These are phyloP conservation scores for Citrus trifoliata DNA, from an alignment of 345 rosid genomes.

Conservation along the genomic window DNA sequence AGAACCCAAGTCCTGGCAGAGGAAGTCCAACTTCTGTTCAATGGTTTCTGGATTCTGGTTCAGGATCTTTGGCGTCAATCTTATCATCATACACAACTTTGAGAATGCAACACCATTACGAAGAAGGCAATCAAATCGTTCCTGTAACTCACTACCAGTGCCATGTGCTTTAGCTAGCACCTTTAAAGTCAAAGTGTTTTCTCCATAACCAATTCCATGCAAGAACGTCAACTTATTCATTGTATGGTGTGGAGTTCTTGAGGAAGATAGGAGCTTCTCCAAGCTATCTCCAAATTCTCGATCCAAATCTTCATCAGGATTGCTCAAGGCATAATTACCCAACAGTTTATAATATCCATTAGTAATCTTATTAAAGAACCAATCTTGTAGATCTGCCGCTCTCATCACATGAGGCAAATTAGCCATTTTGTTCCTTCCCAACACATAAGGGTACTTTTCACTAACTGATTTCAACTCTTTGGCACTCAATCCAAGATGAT, in stretches of 20 bases:
- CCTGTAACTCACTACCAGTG: conserved; percentile 43
- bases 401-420: conserved; percentile 58
- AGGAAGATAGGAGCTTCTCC: conserved; percentile 31
- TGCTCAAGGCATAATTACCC: conserved; percentile 34
- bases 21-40: conserved; percentile 46
- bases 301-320: conserved; percentile 44
- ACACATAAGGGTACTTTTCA: conserved; percentile 29
- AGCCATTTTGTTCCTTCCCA: conserved; percentile 54
- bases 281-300: conserved; percentile 37
- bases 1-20: conserved; percentile 40
- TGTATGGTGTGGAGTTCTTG: conserved; percentile 34
- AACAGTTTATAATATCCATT: conserved; percentile 43
- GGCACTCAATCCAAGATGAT: conserved; percentile 44
- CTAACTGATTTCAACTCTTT: conserved; percentile 30
- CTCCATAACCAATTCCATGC: conserved; percentile 62
- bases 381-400: conserved; percentile 35
- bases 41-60: conserved; percentile 53
- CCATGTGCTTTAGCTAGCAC: conserved; percentile 48
- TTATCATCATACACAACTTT: conserved; percentile 43
- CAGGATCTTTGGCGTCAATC: conserved; percentile 47
- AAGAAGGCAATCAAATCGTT: conserved; percentile 45
- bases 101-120: conserved; percentile 43
- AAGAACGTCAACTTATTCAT: conserved; percentile 51
- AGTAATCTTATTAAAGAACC: conserved; percentile 45
- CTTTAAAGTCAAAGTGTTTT: conserved; percentile 49